Evolutionary conservation across 2,329 filamentous ascomycete genomes (phyloP).

Genomic region (Bipolaris cookei): DNA sequence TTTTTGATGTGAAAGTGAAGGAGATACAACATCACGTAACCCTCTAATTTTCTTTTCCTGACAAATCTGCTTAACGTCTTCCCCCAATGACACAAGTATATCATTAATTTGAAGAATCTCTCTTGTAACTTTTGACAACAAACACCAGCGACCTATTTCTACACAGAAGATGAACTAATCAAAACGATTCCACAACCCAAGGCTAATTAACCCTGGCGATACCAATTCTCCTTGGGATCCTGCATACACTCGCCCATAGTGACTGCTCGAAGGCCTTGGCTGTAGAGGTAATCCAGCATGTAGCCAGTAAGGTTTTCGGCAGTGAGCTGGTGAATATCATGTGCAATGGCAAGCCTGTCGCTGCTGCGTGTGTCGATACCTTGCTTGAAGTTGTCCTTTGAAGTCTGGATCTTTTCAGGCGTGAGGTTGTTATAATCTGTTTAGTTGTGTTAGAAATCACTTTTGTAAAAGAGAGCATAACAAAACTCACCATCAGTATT

Average conservation of each 20-base stretch:
- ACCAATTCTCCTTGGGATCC: slow-evolving; percentile 56
- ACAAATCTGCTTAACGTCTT: too few species aligned
- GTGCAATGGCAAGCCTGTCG: slow-evolving; percentile 59
- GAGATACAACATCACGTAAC: too few species aligned
- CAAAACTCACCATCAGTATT: slow-evolving; percentile 57
- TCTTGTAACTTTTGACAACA: too few species aligned
- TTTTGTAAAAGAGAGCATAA: not conserved
- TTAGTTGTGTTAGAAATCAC: not conserved
- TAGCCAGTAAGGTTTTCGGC: slow-evolving; percentile 53
- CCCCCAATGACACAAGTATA: too few species aligned
- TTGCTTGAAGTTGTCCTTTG: slow-evolving; percentile 50
- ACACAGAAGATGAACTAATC: too few species aligned
- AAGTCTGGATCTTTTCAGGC: slow-evolving; percentile 37
- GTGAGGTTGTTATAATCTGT: slow-evolving; percentile 41
- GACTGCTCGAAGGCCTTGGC: slow-evolving; percentile 53
- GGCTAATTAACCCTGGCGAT: slow-evolving; percentile 25
- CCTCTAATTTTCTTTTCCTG: too few species aligned
- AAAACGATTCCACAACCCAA: too few species aligned
- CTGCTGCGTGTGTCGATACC: not conserved
- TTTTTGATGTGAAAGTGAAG: too few species aligned
- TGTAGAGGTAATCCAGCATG: slow-evolving; percentile 52
- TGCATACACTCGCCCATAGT: slow-evolving; percentile 57
- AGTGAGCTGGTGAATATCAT: slow-evolving; percentile 57
- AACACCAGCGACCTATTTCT: too few species aligned
- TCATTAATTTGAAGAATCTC: too few species aligned